Base-by-base conservation (phyloP, 2,329 filamentous ascomycete species). In the Fusarium xyrophilum region DNA sequence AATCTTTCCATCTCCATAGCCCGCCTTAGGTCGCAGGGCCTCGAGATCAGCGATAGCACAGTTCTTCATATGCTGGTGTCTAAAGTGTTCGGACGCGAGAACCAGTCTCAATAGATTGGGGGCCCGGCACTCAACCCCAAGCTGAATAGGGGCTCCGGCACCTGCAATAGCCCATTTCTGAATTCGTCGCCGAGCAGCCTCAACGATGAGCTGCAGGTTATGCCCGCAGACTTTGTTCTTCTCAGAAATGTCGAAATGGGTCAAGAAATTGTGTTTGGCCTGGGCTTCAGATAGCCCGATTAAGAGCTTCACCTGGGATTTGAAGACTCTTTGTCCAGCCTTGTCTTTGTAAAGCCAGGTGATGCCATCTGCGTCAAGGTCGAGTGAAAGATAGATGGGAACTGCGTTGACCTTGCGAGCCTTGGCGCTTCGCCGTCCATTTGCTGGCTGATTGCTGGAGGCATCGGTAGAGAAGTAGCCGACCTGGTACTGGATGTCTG, bases 121-220 rank as follows among this genome's bases (percentile, higher is more conserved):
- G 12, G 30, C 28, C 4, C 33, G 27, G 9, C 50, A 51, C 14
- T 53, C 23, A 27, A 21, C 6, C 7, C 54, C 36, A 14, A 63
- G 21, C 6, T 15, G 5, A 27, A 7, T 50, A 9, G 28, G 30
- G 13, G 43, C 10, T 10, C 27, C 57, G 39, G 39, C 36, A 25
- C 59, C 56, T 5, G 48, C 42, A 15, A 13, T 38, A 15, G 40
- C 36, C 57, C 57, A 63, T 13, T 56, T 63, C 11, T 35, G 9
- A n/a, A 63, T 38, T 6, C 60, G 44, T 23, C 60, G 51, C 27
- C 59, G 35, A 17, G 59, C 59, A 25, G 60, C 50, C 2, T 57
- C 40, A 19, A 63, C 17, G n/a, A 63, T 57, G 21, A 63, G 59
- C 11, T 38, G 32, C 3, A 30, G 23, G 25, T 63, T 56, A 12